phyloP scores from a whole-genome alignment of 768 basidiomycete species.

The Suillus weaverae region DNA sequence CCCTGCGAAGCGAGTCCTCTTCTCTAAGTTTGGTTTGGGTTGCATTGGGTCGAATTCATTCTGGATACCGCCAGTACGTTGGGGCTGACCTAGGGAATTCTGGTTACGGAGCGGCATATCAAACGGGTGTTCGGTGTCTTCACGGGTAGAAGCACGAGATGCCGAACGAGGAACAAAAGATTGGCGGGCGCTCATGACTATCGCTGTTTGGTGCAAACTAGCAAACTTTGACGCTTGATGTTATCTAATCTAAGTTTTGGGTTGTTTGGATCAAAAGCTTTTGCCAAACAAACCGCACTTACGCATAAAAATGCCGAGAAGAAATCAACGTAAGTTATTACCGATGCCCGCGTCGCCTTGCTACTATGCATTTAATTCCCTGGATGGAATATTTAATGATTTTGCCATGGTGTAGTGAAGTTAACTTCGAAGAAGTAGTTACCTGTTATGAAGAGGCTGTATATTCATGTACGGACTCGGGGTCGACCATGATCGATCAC shows the following conservation, averaged over 20 bases:
- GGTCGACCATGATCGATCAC: not conserved
- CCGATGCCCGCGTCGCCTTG: not conserved
- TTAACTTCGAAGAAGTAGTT: not conserved
- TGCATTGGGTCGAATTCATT: not conserved
- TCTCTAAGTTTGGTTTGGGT: not conserved
- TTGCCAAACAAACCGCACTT: slow-evolving; percentile 4
- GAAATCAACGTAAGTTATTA: not conserved
- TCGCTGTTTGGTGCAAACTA: not conserved
- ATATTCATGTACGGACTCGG: not conserved
- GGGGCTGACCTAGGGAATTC: not conserved
- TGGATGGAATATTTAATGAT: slow-evolving; percentile 1
- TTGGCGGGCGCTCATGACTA: slow-evolving; percentile 3
- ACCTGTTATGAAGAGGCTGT: not conserved
- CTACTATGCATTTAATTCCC: not conserved
- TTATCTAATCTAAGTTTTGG: not conserved
- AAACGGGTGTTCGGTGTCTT: not conserved
- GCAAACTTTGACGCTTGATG: not conserved
- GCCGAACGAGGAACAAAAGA: slow-evolving; percentile 4
- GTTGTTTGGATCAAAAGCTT: slow-evolving; percentile 6
- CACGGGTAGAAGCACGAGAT: slow-evolving; percentile 4
- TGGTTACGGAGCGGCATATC: slow-evolving; percentile 1
- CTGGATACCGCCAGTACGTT: not conserved
- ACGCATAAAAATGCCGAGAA: not conserved
- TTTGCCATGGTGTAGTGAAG: not conserved
- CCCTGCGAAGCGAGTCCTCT: not conserved